Conservation (phyloP, 2,329 filamentous ascomycete species). For the Sporothrix brunneoviolacea region DNA sequence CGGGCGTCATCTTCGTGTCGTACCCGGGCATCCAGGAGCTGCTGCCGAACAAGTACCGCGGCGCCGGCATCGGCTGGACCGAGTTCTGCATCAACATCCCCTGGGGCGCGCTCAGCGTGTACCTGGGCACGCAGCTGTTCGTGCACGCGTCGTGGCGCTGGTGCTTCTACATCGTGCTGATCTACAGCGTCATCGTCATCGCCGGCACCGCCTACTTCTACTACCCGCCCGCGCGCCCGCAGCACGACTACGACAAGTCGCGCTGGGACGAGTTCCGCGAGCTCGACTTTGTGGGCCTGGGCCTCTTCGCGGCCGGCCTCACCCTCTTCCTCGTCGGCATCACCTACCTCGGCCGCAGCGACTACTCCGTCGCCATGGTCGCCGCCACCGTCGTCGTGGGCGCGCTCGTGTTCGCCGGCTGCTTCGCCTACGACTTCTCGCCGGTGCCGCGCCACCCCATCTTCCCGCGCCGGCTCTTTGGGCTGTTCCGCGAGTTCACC, state of each 20-base stretch:
- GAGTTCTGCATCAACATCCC: constrained; percentile 26
- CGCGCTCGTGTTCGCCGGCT: too few relatives aligned
- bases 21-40: constrained; percentile 29
- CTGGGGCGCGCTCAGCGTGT: constrained; percentile 21
- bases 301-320: too few relatives aligned
- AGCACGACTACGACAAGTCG: constrained; percentile 25
- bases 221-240: constrained; percentile 22
- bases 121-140: constrained; percentile 23
- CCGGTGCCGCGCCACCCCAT: too few relatives aligned
- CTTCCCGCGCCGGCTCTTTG: constrained; percentile 24
- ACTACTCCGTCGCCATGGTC: too few relatives aligned
- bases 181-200: constrained; percentile 22
- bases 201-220: constrained; percentile 24
- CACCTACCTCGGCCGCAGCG: too few relatives aligned
- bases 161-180: constrained; percentile 24
- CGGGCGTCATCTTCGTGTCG: constrained; percentile 28
- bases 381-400: too few relatives aligned
- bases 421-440: too few relatives aligned
- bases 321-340: too few relatives aligned
- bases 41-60: constrained; percentile 29
- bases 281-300: constrained; percentile 25
- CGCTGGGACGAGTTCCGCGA: constrained; percentile 25
- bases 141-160: constrained; percentile 26
- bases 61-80: constrained; percentile 25
- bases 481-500: constrained; percentile 25